A percentile compares a stretch with the other conserved stretches of the same genome.
phyloP scores from a whole-genome alignment of 1,284 basidiomycete species.

The Rugosomyces carneus region DNA sequence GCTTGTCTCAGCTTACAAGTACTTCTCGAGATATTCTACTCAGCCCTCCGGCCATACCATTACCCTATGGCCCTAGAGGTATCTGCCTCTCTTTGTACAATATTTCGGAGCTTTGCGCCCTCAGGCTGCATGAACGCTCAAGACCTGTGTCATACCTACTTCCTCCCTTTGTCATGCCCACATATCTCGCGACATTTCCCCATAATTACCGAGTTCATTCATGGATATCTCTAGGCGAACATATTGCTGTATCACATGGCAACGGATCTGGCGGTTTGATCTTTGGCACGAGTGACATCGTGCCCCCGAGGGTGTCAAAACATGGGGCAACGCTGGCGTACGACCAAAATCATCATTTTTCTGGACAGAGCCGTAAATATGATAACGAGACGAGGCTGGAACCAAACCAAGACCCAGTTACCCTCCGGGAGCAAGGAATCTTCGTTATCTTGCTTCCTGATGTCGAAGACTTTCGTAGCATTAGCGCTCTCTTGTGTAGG shows the following conservation, averaged over 20 bases:
- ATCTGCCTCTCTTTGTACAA: constrained; percentile 21
- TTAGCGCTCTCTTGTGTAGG: constrained; percentile 41
- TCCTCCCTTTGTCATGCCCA: constrained; percentile 51
- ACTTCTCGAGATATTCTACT: constrained; percentile 31
- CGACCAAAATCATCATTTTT: background rate
- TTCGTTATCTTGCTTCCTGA: constrained; percentile 33
- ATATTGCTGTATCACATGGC: constrained; percentile 21
- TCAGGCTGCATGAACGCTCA: constrained; percentile 15
- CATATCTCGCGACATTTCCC: constrained; percentile 22
- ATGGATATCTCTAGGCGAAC: constrained; percentile 41
- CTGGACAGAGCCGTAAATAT: too few species aligned
- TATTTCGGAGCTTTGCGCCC: constrained; percentile 24
- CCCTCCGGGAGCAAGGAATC: constrained; percentile 7
- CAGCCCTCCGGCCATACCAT: constrained; percentile 25
- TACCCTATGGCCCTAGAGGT: constrained; percentile 44
- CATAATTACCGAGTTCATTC: background rate
- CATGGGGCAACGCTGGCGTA: background rate
- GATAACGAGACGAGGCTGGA: background rate
- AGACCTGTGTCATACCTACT: constrained; percentile 42
- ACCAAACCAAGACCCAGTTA: constrained; percentile 4
- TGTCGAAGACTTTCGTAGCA: constrained; percentile 32
- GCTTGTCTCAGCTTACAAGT: constrained; percentile 27
- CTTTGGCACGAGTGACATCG: constrained; percentile 12
- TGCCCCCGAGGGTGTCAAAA: constrained; percentile 18
- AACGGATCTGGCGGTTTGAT: constrained; percentile 28